Percentiles rank a stretch among this genome's conserved stretches.
These are phyloP conservation scores for Ophiocordyceps camponoti-floridani DNA, from an alignment of 2,329 filamentous ascomycete species.

Conservation along the genomic window DNA sequence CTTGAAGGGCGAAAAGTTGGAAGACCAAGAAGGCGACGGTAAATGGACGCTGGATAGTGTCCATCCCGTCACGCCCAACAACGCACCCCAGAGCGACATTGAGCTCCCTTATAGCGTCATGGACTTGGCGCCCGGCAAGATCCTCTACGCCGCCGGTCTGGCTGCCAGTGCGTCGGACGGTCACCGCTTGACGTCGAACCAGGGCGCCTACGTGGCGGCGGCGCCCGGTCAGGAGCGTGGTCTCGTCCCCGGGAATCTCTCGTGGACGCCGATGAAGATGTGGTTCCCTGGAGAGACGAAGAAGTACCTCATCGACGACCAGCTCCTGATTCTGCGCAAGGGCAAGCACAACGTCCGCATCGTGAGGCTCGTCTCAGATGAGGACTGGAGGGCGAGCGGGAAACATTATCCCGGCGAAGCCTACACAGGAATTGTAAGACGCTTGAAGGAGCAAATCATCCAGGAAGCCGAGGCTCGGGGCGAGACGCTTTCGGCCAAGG, in stretches of 20 bases:
- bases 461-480: conserved; percentile 15
- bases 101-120: conserved; percentile 41
- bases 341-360: conserved; percentile 47
- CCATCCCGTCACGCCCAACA: conserved; percentile 20
- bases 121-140: conserved; percentile 34
- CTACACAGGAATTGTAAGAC: conserved; percentile 27
- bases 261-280: conserved; percentile 42
- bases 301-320: conserved; percentile 41
- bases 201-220: conserved; percentile 44
- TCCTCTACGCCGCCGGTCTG: conserved; percentile 43
- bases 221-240: conserved; percentile 23
- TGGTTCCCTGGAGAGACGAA: conserved; percentile 38
- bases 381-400: conserved; percentile 31
- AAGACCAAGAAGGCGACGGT: no score
- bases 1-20: conserved; percentile 8
- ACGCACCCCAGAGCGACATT: conserved; percentile 33
- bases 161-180: conserved; percentile 37
- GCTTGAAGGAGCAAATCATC: conserved; percentile 19
- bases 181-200: conserved; percentile 33
- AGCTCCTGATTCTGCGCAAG: conserved; percentile 40
- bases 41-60: conserved; percentile 9
- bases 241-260: conserved; percentile 30
- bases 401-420: conserved; percentile 34
- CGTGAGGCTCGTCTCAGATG: conserved; percentile 39
- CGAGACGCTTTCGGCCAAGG: conserved; percentile 1